Conservation (phyloP, 495 filamentous ascomycete species). For the Penicillium robsamsonii region DNA sequence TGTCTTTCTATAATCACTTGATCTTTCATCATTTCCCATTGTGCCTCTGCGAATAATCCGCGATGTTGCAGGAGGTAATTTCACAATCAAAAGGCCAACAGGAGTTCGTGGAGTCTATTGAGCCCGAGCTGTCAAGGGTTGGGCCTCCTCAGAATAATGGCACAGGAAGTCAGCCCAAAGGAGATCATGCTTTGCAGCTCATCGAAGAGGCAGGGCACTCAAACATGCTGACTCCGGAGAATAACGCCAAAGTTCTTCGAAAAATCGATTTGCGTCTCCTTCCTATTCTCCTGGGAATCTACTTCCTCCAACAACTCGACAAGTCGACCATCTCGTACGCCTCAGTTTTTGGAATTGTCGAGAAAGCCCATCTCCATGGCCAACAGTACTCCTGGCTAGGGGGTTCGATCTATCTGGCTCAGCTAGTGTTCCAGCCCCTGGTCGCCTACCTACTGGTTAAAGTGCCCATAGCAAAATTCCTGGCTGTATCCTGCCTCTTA, state of each 20-base stretch:
- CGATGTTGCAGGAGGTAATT: constrained; percentile 15
- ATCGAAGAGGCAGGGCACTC: constrained; percentile 41
- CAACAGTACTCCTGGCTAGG: constrained; percentile 55
- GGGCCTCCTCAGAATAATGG: background rate
- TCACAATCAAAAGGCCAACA: constrained; percentile 27
- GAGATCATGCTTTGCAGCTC: constrained; percentile 47
- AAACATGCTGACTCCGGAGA: constrained; percentile 49
- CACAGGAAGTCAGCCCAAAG: constrained; percentile 15
- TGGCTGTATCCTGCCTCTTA: constrained; percentile 55
- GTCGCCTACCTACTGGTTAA: constrained; percentile 42
- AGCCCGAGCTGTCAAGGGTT: constrained; percentile 14
- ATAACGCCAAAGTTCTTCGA: constrained; percentile 50
- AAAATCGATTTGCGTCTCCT: constrained; percentile 56
- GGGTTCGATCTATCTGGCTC: constrained; percentile 49
- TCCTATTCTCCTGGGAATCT: constrained; percentile 46
- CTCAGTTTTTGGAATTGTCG: constrained; percentile 48
- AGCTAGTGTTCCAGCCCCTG: constrained; percentile 47
- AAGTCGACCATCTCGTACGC: constrained; percentile 58
- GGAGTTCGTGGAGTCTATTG: constrained; percentile 41
- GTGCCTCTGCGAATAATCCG: constrained; percentile 5
- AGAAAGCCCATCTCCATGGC: constrained; percentile 44
- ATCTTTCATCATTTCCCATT: background rate
- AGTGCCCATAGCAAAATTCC: constrained; percentile 48
- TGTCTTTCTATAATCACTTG: background rate
- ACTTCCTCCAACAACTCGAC: constrained; percentile 55